These are phyloP conservation scores for Nelumbo lutea DNA, from an alignment of 164 flowering plant species.

Conservation along the genomic window DNA sequence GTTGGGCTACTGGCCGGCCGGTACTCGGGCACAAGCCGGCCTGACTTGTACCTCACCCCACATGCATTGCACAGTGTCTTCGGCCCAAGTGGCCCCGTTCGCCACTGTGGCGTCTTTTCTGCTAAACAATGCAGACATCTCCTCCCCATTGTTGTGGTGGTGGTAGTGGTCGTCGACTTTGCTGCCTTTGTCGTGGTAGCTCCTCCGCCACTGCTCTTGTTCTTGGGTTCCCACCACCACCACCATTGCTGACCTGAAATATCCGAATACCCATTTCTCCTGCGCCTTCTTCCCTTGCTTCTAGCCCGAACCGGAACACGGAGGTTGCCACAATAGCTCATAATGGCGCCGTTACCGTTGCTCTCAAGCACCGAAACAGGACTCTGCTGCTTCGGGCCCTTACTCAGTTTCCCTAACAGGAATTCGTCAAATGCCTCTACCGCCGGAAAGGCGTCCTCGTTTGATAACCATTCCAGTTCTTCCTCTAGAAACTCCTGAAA, in stretches of 20 bases:
- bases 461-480: conserved; percentile 81
- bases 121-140: conserved; percentile 70
- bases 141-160: conserved; percentile 30
- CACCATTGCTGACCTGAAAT: conserved; percentile 17
- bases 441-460: conserved; percentile 62
- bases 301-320: conserved; percentile 45
- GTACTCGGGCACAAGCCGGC: conserved; percentile 82
- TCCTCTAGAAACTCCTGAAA: conserved; percentile 26
- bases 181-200: not conserved
- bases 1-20: conserved; percentile 85
- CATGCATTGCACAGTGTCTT: conserved; percentile 94
- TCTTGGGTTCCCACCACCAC: conserved; percentile 18
- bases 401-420: conserved; percentile 18
- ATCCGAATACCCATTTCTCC: conserved; percentile 19
- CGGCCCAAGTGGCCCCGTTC: conserved; percentile 81
- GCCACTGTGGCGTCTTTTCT: conserved; percentile 92
- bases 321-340: conserved; percentile 30
- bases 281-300: conserved; percentile 35
- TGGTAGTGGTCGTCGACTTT: not conserved
- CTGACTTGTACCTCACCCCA: conserved; percentile 87
- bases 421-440: conserved; percentile 51
- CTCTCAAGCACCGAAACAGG: conserved; percentile 58
- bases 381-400: conserved; percentile 40
- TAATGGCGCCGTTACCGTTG: conserved; percentile 21
- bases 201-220: conserved; percentile 9